These are phyloP conservation scores for Actinomortierella ambigua DNA, from an alignment of 371 early-diverging fungal species.

Conservation along the genomic window DNA sequence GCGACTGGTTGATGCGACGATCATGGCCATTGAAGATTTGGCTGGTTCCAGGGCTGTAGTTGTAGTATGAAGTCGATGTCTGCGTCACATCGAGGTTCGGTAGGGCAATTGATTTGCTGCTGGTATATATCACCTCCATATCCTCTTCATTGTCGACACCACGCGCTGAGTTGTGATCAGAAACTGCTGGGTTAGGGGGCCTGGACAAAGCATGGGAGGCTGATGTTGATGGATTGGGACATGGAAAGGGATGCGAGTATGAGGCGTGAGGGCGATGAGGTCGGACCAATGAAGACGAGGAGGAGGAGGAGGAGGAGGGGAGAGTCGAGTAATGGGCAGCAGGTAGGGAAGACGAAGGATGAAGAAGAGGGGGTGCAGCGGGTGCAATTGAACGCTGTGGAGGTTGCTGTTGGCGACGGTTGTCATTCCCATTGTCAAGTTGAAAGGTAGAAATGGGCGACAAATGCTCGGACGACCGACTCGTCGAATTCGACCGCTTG, in stretches of 20 bases:
- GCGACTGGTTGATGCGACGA: no score
- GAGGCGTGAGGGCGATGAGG: slow-evolving; percentile 1
- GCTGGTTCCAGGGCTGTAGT: slow-evolving; percentile 44
- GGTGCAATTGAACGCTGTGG: no score
- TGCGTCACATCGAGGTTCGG: slow-evolving; percentile 30
- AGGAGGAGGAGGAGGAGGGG: neutral
- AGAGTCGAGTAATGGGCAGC: neutral
- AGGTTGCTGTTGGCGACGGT: no score
- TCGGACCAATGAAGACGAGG: neutral
- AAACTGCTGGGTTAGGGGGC: neutral
- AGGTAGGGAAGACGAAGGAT: neutral
- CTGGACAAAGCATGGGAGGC: neutral
- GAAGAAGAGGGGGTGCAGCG: neutral
- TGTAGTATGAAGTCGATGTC: slow-evolving; percentile 17
- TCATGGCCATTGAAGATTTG: slow-evolving; percentile 30
- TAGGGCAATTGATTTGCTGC: slow-evolving; percentile 14
- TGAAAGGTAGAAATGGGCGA: neutral
- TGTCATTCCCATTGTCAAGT: no score
- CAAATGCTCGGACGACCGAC: no score
- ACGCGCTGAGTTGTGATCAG: neutral
- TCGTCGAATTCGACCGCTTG: no score
- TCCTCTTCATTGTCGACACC: neutral
- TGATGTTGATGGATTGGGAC: neutral
- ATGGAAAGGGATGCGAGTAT: slow-evolving; percentile 5
- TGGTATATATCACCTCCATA: slow-evolving; percentile 1